phyloP scores from a whole-genome alignment of 2,329 filamentous ascomycete genomes.

The Ophiostoma ulmi region DNA sequence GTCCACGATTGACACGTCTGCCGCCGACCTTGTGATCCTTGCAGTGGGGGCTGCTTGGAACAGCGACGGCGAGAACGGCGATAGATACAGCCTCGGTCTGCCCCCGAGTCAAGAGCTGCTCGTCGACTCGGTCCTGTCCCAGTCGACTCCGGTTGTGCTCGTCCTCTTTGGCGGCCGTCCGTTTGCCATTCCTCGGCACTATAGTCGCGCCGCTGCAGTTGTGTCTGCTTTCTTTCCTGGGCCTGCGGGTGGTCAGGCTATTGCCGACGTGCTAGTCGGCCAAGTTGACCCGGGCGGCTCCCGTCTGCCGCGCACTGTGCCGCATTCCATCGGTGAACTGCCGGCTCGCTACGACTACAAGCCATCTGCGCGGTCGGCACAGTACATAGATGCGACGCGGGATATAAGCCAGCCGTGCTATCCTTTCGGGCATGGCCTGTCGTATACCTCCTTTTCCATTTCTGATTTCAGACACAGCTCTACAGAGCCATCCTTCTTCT shows the following conservation, averaged over 20 bases:
- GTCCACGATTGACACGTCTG: neutral
- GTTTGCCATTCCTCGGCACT: neutral
- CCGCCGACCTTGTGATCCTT: neutral
- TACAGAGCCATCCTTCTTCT: neutral
- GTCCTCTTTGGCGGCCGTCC: neutral
- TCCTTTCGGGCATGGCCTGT: neutral
- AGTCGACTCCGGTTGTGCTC: neutral
- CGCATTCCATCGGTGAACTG: conserved; percentile 13
- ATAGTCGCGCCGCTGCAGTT: neutral
- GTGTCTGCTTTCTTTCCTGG: neutral
- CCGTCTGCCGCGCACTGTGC: conserved; percentile 11
- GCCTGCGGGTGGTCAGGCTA: neutral
- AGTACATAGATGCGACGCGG: neutral
- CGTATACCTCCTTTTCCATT: neutral
- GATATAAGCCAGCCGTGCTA: neutral
- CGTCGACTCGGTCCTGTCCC: neutral
- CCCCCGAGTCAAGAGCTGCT: neutral
- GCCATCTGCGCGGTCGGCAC: neutral
- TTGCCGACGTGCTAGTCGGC: neutral
- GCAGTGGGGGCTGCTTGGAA: neutral
- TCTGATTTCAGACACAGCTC: neutral
- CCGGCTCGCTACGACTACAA: conserved; percentile 18
- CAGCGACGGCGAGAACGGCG: neutral
- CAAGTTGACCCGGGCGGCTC: neutral
- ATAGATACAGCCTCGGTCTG: neutral